Percentiles rank a stretch among this genome's conserved stretches.
Conservation (phyloP, 2,329 filamentous ascomycete genomes). For the Teratosphaeria gauchensis region DNA sequence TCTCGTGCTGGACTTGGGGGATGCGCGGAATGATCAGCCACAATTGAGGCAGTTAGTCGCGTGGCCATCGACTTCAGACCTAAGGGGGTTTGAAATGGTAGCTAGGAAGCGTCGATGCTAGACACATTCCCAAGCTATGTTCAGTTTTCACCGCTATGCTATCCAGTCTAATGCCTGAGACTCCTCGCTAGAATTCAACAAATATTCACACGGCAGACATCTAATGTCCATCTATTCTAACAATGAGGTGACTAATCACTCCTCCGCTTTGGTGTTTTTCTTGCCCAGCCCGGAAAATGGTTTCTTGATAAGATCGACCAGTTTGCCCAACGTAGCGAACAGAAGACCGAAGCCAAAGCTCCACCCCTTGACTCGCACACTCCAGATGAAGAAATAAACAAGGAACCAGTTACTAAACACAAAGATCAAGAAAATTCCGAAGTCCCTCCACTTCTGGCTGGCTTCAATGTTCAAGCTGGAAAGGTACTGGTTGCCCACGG, state of each 20-base stretch:
- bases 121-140: not conserved
- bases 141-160: not conserved
- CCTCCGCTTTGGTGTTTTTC: constrained; percentile 2
- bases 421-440: constrained; percentile 65
- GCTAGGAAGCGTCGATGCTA: no score
- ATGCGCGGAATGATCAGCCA: no score
- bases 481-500: constrained; percentile 57
- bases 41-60: no score
- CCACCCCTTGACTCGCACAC: constrained; percentile 60
- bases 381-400: constrained; percentile 65
- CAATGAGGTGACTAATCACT: not conserved
- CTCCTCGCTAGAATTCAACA: not conserved
- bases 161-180: not conserved
- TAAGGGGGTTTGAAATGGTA: no score
- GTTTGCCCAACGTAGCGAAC: constrained; percentile 40
- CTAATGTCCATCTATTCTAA: not conserved
- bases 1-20: no score
- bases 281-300: constrained; percentile 18
- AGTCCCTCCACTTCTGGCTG: constrained; percentile 60
- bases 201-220: not conserved
- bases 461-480: constrained; percentile 45
- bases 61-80: no score
- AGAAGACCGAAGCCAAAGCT: constrained; percentile 56
- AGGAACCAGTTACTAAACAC: constrained; percentile 60
- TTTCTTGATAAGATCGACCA: constrained; percentile 28